Conservation (phyloP, 306 rosid genomes). For the Fragaria vesca region DNA sequence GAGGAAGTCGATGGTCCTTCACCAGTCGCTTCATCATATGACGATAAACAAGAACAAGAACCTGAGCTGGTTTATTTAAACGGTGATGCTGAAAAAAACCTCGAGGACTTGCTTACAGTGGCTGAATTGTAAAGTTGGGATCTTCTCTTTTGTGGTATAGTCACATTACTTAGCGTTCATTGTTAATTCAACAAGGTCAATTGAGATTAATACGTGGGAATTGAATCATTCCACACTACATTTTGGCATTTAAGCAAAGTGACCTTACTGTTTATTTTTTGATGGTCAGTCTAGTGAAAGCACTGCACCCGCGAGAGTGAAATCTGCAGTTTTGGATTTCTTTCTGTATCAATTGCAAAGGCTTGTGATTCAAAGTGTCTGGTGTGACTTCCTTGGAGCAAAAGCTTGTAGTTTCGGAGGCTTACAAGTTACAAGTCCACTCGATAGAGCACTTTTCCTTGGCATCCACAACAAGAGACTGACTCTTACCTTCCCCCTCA, state of each 20-base stretch:
- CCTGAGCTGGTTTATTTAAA: slow-evolving; percentile 12
- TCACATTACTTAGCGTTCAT: background rate
- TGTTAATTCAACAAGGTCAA: background rate
- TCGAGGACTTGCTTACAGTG: slow-evolving; percentile 24
- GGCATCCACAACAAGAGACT: background rate
- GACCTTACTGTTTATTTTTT: background rate
- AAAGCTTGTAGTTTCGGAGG: background rate
- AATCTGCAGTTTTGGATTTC: background rate
- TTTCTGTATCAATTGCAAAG: background rate
- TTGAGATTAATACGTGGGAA: slow-evolving; percentile 5
- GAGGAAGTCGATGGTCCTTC: slow-evolving; percentile 16
- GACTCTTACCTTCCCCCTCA: background rate
- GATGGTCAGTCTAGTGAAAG: background rate
- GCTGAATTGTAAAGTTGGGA: slow-evolving; percentile 31
- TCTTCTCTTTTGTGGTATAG: slow-evolving; percentile 20
- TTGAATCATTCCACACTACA: slow-evolving; percentile 3
- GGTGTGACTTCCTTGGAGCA: background rate
- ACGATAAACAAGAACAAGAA: slow-evolving; percentile 11
- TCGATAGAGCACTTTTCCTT: background rate
- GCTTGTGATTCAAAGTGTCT: background rate
- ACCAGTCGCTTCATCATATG: slow-evolving; percentile 8
- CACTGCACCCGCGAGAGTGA: background rate
- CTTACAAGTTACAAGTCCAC: background rate
- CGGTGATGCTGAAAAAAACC: slow-evolving; percentile 29
- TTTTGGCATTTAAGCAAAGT: slow-evolving; percentile 6